Evolutionary conservation across 768 basidiomycete genomes (phyloP).

Genomic region (Kwoniella pini): DNA sequence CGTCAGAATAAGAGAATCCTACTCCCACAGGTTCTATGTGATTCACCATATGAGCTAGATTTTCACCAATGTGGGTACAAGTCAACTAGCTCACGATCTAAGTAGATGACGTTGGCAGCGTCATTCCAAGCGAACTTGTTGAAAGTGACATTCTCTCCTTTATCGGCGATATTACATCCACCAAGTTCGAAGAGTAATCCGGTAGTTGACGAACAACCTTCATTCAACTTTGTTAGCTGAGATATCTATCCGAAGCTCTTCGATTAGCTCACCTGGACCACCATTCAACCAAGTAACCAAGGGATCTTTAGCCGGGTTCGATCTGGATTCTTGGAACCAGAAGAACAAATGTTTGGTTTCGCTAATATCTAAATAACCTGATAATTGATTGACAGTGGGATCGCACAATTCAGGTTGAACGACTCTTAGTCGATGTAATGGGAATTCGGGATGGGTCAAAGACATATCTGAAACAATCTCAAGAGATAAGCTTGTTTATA

Average conservation of each 20-base stretch:
- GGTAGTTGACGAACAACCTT: conserved; percentile 64
- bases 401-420: conserved; percentile 71
- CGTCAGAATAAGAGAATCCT: conserved; percentile 75
- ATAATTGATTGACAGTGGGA: conserved; percentile 72
- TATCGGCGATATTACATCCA: conserved; percentile 72
- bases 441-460: conserved; percentile 53
- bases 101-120: conserved; percentile 62
- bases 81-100: conserved; percentile 47
- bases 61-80: no score
- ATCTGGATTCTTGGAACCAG: conserved; percentile 81
- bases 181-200: conserved; percentile 92
- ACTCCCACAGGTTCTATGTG: conserved; percentile 70
- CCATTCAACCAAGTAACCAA: conserved; percentile 71
- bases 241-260: no score
- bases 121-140: conserved; percentile 87
- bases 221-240: conserved; percentile 13
- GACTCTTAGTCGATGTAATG: conserved; percentile 49
- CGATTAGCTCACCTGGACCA: conserved; percentile 10
- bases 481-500: not conserved
- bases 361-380: conserved; percentile 79
- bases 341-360: conserved; percentile 83
- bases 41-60: conserved; percentile 25
- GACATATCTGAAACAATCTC: conserved; percentile 37
- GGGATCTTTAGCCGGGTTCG: conserved; percentile 72
- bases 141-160: conserved; percentile 60